Evolutionary conservation across 1,284 basidiomycete species (phyloP).

Genomic region (Vanrija pseudolonga): DNA sequence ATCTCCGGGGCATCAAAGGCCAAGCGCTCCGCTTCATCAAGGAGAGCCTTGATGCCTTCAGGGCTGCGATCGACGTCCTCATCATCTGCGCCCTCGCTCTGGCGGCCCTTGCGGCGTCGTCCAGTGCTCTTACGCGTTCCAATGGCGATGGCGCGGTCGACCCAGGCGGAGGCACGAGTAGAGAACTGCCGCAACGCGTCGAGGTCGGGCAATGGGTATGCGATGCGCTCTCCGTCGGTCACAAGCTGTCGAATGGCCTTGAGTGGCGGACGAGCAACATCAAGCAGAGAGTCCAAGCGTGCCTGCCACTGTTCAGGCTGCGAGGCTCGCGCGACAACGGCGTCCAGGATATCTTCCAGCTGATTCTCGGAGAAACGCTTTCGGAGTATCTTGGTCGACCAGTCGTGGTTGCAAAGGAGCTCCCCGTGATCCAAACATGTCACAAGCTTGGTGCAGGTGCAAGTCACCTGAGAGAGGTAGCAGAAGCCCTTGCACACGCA

Average conservation of each 20-base stretch:
- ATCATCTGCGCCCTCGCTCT: conserved; percentile 24
- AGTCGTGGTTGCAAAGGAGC: conserved; percentile 67
- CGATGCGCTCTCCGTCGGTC: conserved; percentile 82
- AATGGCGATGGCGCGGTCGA: conserved; percentile 48
- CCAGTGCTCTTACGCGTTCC: conserved; percentile 36
- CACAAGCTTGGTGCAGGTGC: conserved; percentile 68
- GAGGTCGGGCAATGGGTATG: conserved; percentile 68
- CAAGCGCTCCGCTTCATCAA: conserved; percentile 35
- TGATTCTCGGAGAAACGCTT: conserved; percentile 79
- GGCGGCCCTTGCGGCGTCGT: conserved; percentile 28
- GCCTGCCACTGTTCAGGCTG: conserved; percentile 71
- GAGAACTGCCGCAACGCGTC: conserved; percentile 72
- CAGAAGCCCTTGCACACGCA: conserved; percentile 88
- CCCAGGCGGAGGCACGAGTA: conserved; percentile 74
- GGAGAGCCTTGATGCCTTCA: conserved; percentile 26
- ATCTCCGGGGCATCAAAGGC: conserved; percentile 49
- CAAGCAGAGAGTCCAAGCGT: conserved; percentile 67
- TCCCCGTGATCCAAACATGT: conserved; percentile 82
- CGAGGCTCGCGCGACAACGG: conserved; percentile 66
- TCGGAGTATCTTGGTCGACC: conserved; percentile 63
- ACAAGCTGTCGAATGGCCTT: conserved; percentile 71
- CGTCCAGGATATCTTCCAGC: conserved; percentile 63
- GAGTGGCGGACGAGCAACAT: conserved; percentile 66
- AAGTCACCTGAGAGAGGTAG: conserved; percentile 89
- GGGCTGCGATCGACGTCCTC: conserved; percentile 32